Conservation (phyloP, 1,284 basidiomycete genomes). For the Rhodofomes roseus region DNA sequence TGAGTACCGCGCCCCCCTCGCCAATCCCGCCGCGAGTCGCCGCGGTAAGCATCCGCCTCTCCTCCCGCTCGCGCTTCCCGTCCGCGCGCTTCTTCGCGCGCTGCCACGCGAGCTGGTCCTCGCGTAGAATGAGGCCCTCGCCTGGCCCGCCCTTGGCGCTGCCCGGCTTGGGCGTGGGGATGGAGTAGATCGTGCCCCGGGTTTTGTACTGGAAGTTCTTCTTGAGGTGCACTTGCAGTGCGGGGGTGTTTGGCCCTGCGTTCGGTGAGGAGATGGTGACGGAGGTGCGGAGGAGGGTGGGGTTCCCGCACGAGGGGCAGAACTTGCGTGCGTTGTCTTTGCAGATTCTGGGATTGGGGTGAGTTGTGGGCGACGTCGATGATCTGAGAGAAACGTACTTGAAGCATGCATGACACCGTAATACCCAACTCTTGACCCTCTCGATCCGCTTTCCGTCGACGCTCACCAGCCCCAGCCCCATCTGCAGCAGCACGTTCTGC, state of each 20-base stretch:
- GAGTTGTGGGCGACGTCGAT: neutral
- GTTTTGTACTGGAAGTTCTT: conserved; percentile 93
- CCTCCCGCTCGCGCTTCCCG: conserved; percentile 72
- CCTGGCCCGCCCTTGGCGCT: conserved; percentile 80
- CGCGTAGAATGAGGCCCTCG: conserved; percentile 81
- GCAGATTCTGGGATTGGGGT: conserved; percentile 69
- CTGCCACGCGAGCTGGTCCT: conserved; percentile 87
- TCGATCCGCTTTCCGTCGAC: conserved; percentile 89
- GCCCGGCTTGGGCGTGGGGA: conserved; percentile 89
- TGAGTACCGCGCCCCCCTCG: conserved; percentile 49
- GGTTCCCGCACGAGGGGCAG: conserved; percentile 96
- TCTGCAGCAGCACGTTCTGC: conserved; percentile 96
- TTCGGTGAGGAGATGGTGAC: conserved; percentile 77
- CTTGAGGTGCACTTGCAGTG: conserved; percentile 86
- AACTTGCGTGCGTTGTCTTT: conserved; percentile 95
- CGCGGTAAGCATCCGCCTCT: conserved; percentile 67
- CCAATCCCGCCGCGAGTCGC: conserved; percentile 52
- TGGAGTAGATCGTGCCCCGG: conserved; percentile 91
- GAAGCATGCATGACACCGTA: conserved; percentile 98
- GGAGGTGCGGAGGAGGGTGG: conserved; percentile 87
- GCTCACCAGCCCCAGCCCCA: conserved; percentile 91
- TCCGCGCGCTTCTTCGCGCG: conserved; percentile 77
- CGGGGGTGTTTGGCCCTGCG: conserved; percentile 54
- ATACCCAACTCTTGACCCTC: conserved; percentile 92
- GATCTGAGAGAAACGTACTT: conserved; percentile 66